Conservation (phyloP, 2,329 filamentous ascomycete species). For the Penicillium sp. region DNA sequence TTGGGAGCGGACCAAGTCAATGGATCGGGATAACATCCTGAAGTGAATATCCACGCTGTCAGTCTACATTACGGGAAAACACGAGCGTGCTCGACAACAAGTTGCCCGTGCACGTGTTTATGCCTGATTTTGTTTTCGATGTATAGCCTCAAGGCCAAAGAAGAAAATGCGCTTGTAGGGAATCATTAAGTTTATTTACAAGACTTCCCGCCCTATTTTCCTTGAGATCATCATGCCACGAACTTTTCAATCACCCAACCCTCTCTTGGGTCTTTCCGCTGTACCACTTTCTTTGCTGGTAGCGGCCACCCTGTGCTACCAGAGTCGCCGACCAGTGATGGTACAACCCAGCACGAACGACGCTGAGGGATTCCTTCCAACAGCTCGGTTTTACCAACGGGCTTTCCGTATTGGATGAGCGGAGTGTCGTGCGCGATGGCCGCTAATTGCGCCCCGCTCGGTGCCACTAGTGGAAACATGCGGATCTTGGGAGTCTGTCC, state of each 20-base stretch:
- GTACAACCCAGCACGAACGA: conserved; percentile 77
- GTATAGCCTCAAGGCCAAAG: neutral
- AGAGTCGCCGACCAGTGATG: conserved; percentile 64
- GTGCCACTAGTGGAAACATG: conserved; percentile 80
- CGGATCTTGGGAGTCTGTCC: conserved; percentile 65
- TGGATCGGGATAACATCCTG: conserved; percentile 2
- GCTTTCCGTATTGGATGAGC: conserved; percentile 78
- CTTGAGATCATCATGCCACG: conserved; percentile 17
- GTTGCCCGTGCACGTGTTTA: no score
- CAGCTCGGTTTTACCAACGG: conserved; percentile 70
- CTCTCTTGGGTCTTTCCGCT: conserved; percentile 64
- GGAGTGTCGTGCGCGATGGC: conserved; percentile 79
- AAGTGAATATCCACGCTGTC: neutral
- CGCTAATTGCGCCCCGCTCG: conserved; percentile 69
- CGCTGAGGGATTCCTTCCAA: conserved; percentile 43
- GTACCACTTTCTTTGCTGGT: conserved; percentile 75
- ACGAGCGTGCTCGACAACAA: no score
- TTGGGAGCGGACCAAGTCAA: conserved; percentile 1
- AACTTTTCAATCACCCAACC: conserved; percentile 68
- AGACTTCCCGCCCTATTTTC: neutral
- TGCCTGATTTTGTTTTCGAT: no score
- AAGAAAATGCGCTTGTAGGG: conserved; percentile 1
- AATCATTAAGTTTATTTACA: conserved; percentile 22
- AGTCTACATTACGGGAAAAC: neutral
- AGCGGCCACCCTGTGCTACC: conserved; percentile 75